Percentiles rank a stretch among this genome's conserved stretches.
Conservation (phyloP, 2,329 filamentous ascomycete genomes). For the Plectosphaerella sp. region DNA sequence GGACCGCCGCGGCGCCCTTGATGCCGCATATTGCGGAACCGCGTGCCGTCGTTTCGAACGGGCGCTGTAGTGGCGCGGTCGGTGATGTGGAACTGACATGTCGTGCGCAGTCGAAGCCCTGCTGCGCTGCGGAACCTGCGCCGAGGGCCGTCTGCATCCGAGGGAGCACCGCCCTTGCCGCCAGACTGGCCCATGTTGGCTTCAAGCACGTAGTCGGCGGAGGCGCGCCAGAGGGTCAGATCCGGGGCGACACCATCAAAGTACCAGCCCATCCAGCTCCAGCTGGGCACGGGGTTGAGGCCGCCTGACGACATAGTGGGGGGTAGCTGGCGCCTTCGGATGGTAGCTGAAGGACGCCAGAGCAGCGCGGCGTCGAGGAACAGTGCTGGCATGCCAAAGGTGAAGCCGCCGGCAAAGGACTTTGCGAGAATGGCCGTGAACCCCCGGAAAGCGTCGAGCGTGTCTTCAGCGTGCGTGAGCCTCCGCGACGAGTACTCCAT, state of each 20-base stretch:
- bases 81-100: conserved; percentile 33
- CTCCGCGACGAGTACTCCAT: conserved; percentile 37
- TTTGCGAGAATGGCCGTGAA: conserved; percentile 36
- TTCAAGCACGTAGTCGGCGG: conserved; percentile 33
- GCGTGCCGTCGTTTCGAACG: conserved; percentile 30
- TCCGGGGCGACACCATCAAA: conserved; percentile 38
- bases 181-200: neutral
- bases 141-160: conserved; percentile 7
- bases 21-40: conserved; percentile 31
- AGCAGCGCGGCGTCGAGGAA: conserved; percentile 39
- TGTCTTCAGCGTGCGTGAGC: conserved; percentile 35
- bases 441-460: conserved; percentile 35
- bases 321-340: conserved; percentile 30
- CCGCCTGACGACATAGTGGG: conserved; percentile 18
- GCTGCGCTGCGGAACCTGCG: conserved; percentile 31
- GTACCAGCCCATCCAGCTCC: conserved; percentile 46
- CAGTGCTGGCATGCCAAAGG: conserved; percentile 41
- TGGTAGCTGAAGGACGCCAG: conserved; percentile 38
- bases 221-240: conserved; percentile 35
- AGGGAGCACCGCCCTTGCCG: neutral
- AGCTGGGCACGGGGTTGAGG: conserved; percentile 29
- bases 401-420: conserved; percentile 35
- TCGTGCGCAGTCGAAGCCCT: conserved; percentile 31
- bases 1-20: conserved; percentile 20
- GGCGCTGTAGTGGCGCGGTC: conserved; percentile 29